A percentile compares a stretch with the other conserved stretches of the same genome.
These are phyloP conservation scores for Secale cereale DNA, from an alignment of 176 grass and related monocot species.

Conservation along the genomic window DNA sequence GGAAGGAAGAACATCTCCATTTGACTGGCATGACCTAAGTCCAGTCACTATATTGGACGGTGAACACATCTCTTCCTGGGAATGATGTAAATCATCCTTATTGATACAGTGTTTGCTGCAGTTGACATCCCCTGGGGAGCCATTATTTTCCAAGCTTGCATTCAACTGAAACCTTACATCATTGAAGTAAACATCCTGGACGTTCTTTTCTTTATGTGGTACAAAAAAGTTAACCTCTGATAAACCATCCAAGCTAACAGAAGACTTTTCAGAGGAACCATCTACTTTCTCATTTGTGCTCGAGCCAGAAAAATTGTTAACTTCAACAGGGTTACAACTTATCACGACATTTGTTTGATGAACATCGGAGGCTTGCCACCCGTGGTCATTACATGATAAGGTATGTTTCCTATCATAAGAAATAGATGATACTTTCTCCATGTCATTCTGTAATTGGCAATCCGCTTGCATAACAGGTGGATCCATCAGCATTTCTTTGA, in stretches of 20 bases:
- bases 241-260: conserved; percentile 31
- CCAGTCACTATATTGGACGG: conserved; percentile 17
- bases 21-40: conserved; percentile 26
- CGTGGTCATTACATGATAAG: conserved; percentile 37
- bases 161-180: conserved; percentile 36
- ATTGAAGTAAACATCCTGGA: conserved; percentile 18
- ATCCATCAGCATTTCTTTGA: conserved; percentile 66
- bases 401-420: conserved; percentile 37
- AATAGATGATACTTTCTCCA: conserved; percentile 45
- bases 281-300: conserved; percentile 33
- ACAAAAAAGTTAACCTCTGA: conserved; percentile 11
- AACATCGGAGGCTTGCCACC: conserved; percentile 35
- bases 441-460: conserved; percentile 42
- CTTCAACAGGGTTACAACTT: conserved; percentile 18
- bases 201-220: conserved; percentile 8
- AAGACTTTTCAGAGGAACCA: conserved; percentile 25
- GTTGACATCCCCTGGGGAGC: conserved; percentile 18
- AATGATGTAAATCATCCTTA: conserved; percentile 33
- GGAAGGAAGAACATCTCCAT: conserved; percentile 27
- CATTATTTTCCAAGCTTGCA: conserved; percentile 23
- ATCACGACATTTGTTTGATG: conserved; percentile 10
- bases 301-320: conserved; percentile 23
- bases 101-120: conserved; percentile 23
- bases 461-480: conserved; percentile 60
- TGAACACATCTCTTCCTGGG: conserved; percentile 22